Evolutionary conservation across 768 basidiomycete species (phyloP).

Genomic region (Suillus luteus): DNA sequence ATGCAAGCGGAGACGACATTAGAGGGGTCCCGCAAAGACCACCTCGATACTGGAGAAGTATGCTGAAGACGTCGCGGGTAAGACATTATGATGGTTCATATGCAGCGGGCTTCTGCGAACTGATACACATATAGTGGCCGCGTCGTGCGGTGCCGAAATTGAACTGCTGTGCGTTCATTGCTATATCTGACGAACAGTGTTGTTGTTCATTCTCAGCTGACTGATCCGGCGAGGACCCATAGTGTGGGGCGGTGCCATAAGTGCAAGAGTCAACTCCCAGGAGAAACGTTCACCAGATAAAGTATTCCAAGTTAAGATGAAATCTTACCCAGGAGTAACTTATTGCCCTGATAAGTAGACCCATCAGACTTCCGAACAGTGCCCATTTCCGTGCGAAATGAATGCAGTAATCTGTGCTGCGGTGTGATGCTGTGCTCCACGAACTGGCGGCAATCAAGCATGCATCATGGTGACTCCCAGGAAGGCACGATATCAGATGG

Average conservation of each 20-base stretch:
- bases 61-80: background rate
- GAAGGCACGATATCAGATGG: background rate
- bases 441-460: background rate
- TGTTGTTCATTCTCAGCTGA: background rate
- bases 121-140: constrained; percentile 4
- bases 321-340: background rate
- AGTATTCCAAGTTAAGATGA: background rate
- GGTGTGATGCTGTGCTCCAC: background rate
- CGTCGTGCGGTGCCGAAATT: constrained; percentile 4
- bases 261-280: background rate
- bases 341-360: background rate
- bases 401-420: background rate
- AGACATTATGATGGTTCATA: constrained; percentile 2
- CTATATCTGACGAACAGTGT: background rate
- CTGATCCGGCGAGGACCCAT: background rate
- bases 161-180: background rate
- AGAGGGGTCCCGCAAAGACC: constrained; percentile 2
- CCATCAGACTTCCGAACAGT: background rate
- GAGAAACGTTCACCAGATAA: background rate
- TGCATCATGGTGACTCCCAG: background rate
- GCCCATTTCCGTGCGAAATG: constrained; percentile 4
- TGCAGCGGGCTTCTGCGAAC: background rate
- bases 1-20: constrained; percentile 20
- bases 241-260: background rate
- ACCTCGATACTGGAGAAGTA: background rate